Base-by-base conservation (phyloP, 352 stramenopile species). In the Thraustotheca clavata region DNA sequence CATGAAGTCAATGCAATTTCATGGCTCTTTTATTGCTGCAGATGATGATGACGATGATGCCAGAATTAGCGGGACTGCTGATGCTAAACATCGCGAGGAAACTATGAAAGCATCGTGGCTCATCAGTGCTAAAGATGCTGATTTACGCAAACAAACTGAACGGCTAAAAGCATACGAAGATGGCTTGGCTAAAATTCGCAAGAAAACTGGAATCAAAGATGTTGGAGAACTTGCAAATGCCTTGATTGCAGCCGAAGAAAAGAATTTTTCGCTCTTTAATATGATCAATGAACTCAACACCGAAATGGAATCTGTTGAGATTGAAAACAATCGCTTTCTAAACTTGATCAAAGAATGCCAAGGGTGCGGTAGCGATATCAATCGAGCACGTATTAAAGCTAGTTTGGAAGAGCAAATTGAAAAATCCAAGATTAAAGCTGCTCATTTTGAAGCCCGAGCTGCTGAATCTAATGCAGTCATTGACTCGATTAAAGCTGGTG, bases 181-280 rank as follows among this genome's bases (percentile, higher is more conserved):
- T 34, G 85, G 83, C 16, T 72, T 97, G 29, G 75, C 73, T 34
- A 90, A 88, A 62, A 96, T 97, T 67, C 87, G 88, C 67, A 87
- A 91, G 61, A 89, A 91, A 39, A 97, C 91, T 5, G 83, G 86
- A 2, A 74, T 97, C 35, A 76, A 50, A 18, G 83, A 95, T 70
- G 76, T 93, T 26, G 73, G 91, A 7, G 86, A 92, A 49, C 72
- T 97, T 35, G 83, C 92, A 18, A 76, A 82, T 35, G 88, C 80
- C 27, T 83, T 97, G 39, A 47, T 96, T 40, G 73, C 86, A 39
- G 88, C 88, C 2, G 91, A 97, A 46, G 89, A 97, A 63, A 96
- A 97, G 70, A 97, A 97, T 72, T 97, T 97, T 62, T 94, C 82
- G 43, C 77, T 97, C 18, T 97, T 97, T 70, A 97, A 96, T 60